Base-by-base conservation (phyloP, 805 yeast species). In the Wickerhamiella kurtzmanii region DNA sequence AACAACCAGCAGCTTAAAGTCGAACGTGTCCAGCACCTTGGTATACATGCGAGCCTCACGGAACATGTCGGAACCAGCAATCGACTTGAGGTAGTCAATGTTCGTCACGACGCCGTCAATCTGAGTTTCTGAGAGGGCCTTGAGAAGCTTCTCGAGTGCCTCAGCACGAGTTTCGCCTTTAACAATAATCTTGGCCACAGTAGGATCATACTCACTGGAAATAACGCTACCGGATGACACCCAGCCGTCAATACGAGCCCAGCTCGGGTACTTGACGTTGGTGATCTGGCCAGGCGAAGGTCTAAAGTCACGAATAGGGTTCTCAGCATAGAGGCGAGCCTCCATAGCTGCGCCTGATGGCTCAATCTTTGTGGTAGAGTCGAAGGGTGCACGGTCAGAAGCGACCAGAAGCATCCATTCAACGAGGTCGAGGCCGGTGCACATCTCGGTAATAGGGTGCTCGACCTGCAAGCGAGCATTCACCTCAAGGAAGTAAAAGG, bases 241-340 rank as follows among this genome's bases (percentile, higher is more conserved):
- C 97, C 98, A 92, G 13, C 92, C 81, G 61, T 89, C 98, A 52
- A 89, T 76, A 67, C 98, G 79, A 6, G 96, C 96, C 82, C 88
- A 82, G 19, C 68, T 64, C 2, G 98, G 97, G 72, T 88, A 92
- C 44, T 66, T 63, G 37, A 89, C 88, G 54, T 85, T 87, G 9
- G 86, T 79, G 49, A 89, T 69, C 64, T 82, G 94, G 53, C 98
- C 98, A 22, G 98, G 97, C 28, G 96, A 85, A 18, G 98, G 98
- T 73, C 80, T 75, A 66, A 89, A 89, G 53, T 81, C 95, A 61
- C 86, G 88, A 39, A 83, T 89, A 1, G 98, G 97, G 67, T 92
- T 89, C 65, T 89, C 98, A 35, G 98, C 96, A 56, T 92, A 92
- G 44, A 89, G 70, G 62, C 98, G 76, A 32, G 96, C 97, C 67